These are phyloP conservation scores for Delonix regia DNA, from an alignment of 306 rosid species.

Conservation along the genomic window DNA sequence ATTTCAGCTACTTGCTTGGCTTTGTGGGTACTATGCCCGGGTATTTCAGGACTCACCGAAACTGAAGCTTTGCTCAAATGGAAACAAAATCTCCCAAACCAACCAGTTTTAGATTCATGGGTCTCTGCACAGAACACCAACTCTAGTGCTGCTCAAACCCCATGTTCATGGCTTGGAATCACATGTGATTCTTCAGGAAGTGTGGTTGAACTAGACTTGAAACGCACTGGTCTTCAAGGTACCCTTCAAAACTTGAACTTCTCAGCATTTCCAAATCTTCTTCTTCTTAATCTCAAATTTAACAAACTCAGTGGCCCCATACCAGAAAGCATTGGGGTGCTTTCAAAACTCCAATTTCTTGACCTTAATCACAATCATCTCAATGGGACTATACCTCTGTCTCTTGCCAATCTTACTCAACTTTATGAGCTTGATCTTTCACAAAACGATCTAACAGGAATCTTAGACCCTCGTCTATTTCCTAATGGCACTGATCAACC, in stretches of 20 bases:
- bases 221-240: neutral
- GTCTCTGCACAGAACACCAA: neutral
- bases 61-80: neutral
- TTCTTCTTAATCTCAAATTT: neutral
- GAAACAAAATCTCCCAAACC: neutral
- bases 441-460: neutral
- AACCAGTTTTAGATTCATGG: neutral
- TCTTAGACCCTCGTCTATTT: neutral
- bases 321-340: neutral
- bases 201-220: neutral
- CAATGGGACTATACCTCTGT: neutral
- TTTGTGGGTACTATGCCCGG: neutral
- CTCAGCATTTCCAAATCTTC: neutral
- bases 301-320: neutral
- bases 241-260: conserved; percentile 25
- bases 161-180: neutral
- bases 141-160: neutral
- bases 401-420: neutral
- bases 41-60: neutral
- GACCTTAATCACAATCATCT: neutral
- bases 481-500: neutral
- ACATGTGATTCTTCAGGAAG: neutral
- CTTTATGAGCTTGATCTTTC: neutral
- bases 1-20: neutral
- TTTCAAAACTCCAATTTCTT: neutral